Evolutionary conservation across 75 land plant species (phyloP).

Genomic region (Selaginella moellendorffii): DNA sequence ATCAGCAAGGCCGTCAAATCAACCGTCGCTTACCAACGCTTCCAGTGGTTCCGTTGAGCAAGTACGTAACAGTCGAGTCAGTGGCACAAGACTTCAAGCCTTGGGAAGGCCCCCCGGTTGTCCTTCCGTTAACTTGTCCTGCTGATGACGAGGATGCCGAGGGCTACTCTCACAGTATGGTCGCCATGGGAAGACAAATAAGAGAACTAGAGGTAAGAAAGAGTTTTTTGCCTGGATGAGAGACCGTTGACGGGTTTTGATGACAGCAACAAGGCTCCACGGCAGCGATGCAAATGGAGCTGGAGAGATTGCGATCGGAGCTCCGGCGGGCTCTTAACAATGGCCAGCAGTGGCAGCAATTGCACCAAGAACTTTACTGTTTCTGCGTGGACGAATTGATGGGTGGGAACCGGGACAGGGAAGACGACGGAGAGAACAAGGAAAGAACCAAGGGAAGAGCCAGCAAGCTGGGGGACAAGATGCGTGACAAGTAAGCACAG

Average conservation of each 20-base stretch:
- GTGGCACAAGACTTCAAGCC: slow-evolving; percentile 20
- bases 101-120: slow-evolving; percentile 25
- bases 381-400: slow-evolving; percentile 53
- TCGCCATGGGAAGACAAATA: slow-evolving; percentile 41
- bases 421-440: slow-evolving; percentile 26
- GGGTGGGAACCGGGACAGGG: slow-evolving; percentile 36
- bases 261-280: slow-evolving; percentile 75
- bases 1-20: slow-evolving; percentile 18
- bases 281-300: slow-evolving; percentile 62
- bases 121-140: slow-evolving; percentile 16
- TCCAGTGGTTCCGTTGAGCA: slow-evolving; percentile 44
- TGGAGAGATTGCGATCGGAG: slow-evolving; percentile 52
- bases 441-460: slow-evolving; percentile 16
- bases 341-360: slow-evolving; percentile 64
- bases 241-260: too few relatives aligned
- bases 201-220: slow-evolving; percentile 55
- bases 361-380: slow-evolving; percentile 51
- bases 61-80: slow-evolving; percentile 32
- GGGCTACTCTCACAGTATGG: slow-evolving; percentile 26
- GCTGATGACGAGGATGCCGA: slow-evolving; percentile 13
- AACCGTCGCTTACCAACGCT: slow-evolving; percentile 22
- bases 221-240: background rate
- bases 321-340: slow-evolving; percentile 41
- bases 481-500: slow-evolving; percentile 18
- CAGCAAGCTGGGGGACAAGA: slow-evolving; percentile 16